Evolutionary conservation across 1,284 basidiomycete species (phyloP).

Genomic region (Mycena citricolor): DNA sequence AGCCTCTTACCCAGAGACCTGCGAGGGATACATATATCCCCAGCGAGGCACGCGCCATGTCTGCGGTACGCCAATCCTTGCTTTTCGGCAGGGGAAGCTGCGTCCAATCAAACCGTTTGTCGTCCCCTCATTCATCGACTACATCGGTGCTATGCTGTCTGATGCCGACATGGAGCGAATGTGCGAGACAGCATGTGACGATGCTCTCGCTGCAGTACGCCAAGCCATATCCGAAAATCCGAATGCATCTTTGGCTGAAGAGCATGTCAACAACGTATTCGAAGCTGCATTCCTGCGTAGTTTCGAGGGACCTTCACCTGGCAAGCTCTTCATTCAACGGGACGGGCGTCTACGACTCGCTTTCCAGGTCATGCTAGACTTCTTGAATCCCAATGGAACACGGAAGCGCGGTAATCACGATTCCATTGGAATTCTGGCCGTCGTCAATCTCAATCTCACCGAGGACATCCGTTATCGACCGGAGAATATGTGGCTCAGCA

Average conservation of each 20-base stretch:
- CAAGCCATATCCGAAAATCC: background rate
- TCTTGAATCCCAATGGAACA: conserved; percentile 13
- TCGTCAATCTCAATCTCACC: conserved; percentile 28
- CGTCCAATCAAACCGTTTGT: conserved; percentile 13
- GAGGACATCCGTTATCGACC: conserved; percentile 22
- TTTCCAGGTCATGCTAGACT: conserved; percentile 8
- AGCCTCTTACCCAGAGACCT: conserved; percentile 3
- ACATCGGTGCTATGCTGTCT: conserved; percentile 4
- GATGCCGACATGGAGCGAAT: conserved; percentile 10
- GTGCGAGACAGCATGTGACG: conserved; percentile 9
- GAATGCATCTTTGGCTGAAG: background rate
- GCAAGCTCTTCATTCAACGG: conserved; percentile 11
- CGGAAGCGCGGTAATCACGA: conserved; percentile 14
- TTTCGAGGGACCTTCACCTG: conserved; percentile 9
- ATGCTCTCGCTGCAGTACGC: conserved; percentile 3
- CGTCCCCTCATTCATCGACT: conserved; percentile 4
- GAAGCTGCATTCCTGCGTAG: conserved; percentile 6
- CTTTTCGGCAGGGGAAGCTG: conserved; percentile 1
- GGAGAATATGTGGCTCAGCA: conserved; percentile 30
- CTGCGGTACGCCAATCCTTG: conserved; percentile 4
- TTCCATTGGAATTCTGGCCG: conserved; percentile 23
- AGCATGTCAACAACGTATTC: conserved; percentile 4
- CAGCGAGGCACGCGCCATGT: background rate
- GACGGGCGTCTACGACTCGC: conserved; percentile 1
- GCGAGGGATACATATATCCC: conserved; percentile 1